Percentiles rank a stretch among this genome's conserved stretches.
Evolutionary conservation across 768 basidiomycete species (phyloP).

Genomic region (Leccinum variicolor): DNA sequence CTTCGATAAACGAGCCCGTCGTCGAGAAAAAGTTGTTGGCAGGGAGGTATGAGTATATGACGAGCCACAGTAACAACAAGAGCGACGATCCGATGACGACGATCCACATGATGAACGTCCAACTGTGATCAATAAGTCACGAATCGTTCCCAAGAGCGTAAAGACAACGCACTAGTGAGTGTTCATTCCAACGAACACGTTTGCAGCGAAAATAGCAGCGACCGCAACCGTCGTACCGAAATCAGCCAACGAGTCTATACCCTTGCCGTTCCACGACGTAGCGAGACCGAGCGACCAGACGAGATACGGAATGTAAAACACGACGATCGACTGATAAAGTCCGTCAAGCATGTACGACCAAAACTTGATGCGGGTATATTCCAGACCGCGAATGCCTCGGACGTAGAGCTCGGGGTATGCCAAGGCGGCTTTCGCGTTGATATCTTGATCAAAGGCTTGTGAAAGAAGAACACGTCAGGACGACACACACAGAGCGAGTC

Average conservation of each 20-base stretch:
- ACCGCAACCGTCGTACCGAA: conserved; percentile 91
- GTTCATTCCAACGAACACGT: conserved; percentile 86
- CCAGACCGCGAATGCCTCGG: conserved; percentile 88
- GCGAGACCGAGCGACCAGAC: conserved; percentile 65
- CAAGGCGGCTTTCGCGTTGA: conserved; percentile 83
- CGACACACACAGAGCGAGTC: background rate
- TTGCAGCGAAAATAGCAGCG: conserved; percentile 84
- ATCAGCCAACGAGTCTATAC: conserved; percentile 77
- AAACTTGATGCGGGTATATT: conserved; percentile 89
- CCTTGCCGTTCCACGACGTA: conserved; percentile 73
- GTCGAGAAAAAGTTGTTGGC: conserved; percentile 71
- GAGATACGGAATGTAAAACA: conserved; percentile 83
- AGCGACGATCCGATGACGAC: conserved; percentile 75
- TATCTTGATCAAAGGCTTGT: conserved; percentile 87
- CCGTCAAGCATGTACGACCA: conserved; percentile 96
- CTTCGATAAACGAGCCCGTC: conserved; percentile 68
- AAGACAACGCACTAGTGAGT: conserved; percentile 73
- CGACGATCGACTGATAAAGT: conserved; percentile 84
- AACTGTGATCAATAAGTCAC: conserved; percentile 39
- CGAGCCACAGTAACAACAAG: conserved; percentile 86
- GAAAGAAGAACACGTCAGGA: background rate
- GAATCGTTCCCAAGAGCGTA: conserved; percentile 4
- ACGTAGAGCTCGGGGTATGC: conserved; percentile 96
- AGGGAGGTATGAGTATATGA: conserved; percentile 79
- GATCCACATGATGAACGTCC: conserved; percentile 84